Conservation (phyloP, 2,329 filamentous ascomycete species). For the Beauveria scarabaeidicola region DNA sequence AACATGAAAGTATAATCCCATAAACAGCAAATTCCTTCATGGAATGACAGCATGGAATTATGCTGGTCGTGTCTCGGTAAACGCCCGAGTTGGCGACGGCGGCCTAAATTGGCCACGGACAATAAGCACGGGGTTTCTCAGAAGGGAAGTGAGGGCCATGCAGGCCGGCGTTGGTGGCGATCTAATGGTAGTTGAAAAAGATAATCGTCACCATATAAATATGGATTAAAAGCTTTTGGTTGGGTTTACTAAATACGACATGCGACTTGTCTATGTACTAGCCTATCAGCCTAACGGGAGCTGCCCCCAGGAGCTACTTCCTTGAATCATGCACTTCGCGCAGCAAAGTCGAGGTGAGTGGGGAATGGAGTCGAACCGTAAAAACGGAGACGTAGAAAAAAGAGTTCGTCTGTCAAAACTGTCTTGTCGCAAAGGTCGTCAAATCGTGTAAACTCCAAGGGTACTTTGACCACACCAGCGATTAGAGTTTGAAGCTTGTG, state of each 20-base stretch:
- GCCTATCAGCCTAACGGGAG: background rate
- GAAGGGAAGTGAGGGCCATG: background rate
- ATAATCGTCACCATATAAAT: background rate
- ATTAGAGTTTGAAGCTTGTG: conserved; percentile 9
- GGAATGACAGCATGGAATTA: background rate
- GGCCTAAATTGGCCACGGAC: background rate
- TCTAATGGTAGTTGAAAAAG: background rate
- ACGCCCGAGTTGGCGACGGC: background rate
- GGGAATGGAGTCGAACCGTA: background rate
- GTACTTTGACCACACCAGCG: background rate
- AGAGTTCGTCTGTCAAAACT: background rate
- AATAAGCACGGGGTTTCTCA: background rate
- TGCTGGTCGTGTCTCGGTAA: background rate
- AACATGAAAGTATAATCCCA: background rate
- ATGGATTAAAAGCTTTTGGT: background rate
- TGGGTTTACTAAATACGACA: background rate
- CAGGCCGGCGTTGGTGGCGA: background rate
- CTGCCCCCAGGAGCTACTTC: background rate
- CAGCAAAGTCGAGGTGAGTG: background rate
- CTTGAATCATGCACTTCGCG: background rate
- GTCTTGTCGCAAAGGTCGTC: background rate
- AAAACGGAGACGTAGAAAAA: background rate
- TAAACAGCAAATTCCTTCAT: too few relatives aligned
- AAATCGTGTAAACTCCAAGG: background rate
- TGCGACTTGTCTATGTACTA: background rate